These are phyloP conservation scores for Sanghuangporus sanghuang DNA, from an alignment of 1,284 basidiomycete genomes.

Conservation along the genomic window DNA sequence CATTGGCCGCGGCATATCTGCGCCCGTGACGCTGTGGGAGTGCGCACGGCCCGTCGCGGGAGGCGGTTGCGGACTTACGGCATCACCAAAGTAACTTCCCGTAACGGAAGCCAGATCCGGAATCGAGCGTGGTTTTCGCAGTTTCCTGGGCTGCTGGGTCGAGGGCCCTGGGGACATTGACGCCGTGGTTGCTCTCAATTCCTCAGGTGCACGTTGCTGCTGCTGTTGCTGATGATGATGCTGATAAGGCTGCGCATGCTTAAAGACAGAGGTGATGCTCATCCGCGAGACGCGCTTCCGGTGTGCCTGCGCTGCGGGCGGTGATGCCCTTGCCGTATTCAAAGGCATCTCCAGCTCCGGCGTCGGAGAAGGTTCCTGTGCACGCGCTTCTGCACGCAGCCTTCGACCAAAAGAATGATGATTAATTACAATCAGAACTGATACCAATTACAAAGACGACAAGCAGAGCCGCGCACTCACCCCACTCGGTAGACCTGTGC, in stretches of 20 bases:
- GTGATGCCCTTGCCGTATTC: slow-evolving; percentile 14
- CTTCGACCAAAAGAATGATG: slow-evolving; percentile 1
- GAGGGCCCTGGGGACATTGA: slow-evolving; percentile 19
- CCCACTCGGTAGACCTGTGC: slow-evolving; percentile 58
- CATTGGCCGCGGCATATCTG: slow-evolving; percentile 47
- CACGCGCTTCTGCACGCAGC: slow-evolving; percentile 2
- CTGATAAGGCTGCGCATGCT: slow-evolving; percentile 38
- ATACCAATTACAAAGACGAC: not conserved
- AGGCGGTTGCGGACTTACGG: slow-evolving; percentile 22
- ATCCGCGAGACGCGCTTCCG: slow-evolving; percentile 53
- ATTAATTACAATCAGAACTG: not conserved
- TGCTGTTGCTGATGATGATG: no score
- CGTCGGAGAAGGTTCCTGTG: slow-evolving; percentile 6
- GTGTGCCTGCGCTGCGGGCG: slow-evolving; percentile 24
- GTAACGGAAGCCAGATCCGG: slow-evolving; percentile 44
- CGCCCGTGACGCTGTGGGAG: slow-evolving; percentile 72
- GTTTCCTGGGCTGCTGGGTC: slow-evolving; percentile 38
- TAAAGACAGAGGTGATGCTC: slow-evolving; percentile 60
- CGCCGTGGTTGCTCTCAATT: slow-evolving; percentile 16
- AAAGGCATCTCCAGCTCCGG: slow-evolving; percentile 12
- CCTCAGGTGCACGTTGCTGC: slow-evolving; percentile 24
- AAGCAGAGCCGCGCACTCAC: slow-evolving; percentile 37
- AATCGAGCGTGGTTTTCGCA: slow-evolving; percentile 67
- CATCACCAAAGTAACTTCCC: slow-evolving; percentile 16
- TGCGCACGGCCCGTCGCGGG: slow-evolving; percentile 51